phyloP scores from a whole-genome alignment of 2,329 filamentous ascomycete genomes.

The Exophiala mesophila region DNA sequence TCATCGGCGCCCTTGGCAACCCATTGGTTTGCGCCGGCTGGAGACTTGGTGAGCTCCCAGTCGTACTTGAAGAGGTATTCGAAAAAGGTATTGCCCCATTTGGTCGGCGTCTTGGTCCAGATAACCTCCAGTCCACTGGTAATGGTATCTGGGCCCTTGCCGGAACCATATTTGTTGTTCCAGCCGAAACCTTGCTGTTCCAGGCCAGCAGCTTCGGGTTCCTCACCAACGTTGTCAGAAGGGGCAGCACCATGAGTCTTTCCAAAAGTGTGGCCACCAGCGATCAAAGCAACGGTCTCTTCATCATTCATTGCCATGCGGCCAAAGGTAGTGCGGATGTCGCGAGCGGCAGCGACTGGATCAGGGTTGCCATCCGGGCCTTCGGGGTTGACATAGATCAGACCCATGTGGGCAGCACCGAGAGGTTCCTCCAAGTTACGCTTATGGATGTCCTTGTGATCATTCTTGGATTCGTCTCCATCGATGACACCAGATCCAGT shows the following conservation, averaged over 20 bases:
- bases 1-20: conserved; percentile 63
- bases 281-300: conserved; percentile 75
- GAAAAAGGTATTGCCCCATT: conserved; percentile 71
- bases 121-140: conserved; percentile 73
- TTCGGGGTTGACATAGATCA: conserved; percentile 80
- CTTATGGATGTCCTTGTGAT: conserved; percentile 49
- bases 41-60: conserved; percentile 71
- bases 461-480: conserved; percentile 38
- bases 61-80: conserved; percentile 74
- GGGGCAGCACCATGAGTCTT: conserved; percentile 73
- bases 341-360: conserved; percentile 61
- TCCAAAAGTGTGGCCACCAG: conserved; percentile 72
- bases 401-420: conserved; percentile 65
- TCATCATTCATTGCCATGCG: conserved; percentile 82
- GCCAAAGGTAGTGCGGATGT: conserved; percentile 69
- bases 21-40: conserved; percentile 73
- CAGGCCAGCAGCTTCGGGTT: conserved; percentile 61
- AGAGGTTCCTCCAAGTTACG: conserved; percentile 65
- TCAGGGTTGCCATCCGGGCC: conserved; percentile 69
- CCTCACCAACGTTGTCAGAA: conserved; percentile 59
- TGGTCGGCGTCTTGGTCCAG: conserved; percentile 70
- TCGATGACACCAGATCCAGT: conserved; percentile 40
- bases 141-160: conserved; percentile 68
- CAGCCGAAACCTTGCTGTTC: conserved; percentile 69
- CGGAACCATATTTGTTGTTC: conserved; percentile 59